Conservation (phyloP, 2,329 filamentous ascomycete species). For the Pseudogymnoascus sp. region DNA sequence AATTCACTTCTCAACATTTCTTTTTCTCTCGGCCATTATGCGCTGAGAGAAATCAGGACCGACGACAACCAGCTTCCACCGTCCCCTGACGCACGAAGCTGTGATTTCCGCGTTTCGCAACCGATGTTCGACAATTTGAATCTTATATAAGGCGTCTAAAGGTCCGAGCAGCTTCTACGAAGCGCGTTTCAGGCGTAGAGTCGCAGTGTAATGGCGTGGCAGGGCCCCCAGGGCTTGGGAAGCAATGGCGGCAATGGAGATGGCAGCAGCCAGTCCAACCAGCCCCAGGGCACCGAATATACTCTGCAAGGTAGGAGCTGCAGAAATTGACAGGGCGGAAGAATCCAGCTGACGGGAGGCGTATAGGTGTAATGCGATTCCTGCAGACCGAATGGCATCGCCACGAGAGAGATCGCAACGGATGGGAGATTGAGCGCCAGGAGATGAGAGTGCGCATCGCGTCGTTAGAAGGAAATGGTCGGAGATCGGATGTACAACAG, state of each 20-base stretch:
- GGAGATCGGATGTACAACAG: conserved; percentile 80
- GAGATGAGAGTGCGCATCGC: conserved; percentile 99
- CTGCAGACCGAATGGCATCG: conserved; percentile 98
- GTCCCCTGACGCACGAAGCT: conserved; percentile 5
- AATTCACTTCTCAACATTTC: neutral
- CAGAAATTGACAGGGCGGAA: conserved; percentile 4
- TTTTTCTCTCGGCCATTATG: conserved; percentile 4
- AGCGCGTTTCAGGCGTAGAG: conserved; percentile 1
- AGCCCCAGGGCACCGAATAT: conserved; percentile 59
- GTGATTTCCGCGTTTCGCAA: neutral
- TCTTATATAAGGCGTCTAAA: neutral
- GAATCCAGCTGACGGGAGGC: conserved; percentile 44
- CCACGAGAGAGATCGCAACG: conserved; percentile 93
- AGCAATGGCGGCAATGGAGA: conserved; percentile 27
- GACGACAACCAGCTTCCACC: neutral
- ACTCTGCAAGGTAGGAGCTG: conserved; percentile 55
- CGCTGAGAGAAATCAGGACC: neutral
- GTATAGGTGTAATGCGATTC: conserved; percentile 98
- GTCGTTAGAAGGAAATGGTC: conserved; percentile 79
- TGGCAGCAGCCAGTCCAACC: conserved; percentile 29
- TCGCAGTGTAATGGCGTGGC: conserved; percentile 55
- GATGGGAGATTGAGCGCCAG: conserved; percentile 97
- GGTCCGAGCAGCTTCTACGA: neutral
- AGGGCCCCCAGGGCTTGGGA: conserved; percentile 53
- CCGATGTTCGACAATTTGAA: neutral